Percentiles rank a stretch among this genome's conserved stretches.
Evolutionary conservation across 805 yeast species (phyloP).

Genomic region (Dipodascopsis tothii): DNA sequence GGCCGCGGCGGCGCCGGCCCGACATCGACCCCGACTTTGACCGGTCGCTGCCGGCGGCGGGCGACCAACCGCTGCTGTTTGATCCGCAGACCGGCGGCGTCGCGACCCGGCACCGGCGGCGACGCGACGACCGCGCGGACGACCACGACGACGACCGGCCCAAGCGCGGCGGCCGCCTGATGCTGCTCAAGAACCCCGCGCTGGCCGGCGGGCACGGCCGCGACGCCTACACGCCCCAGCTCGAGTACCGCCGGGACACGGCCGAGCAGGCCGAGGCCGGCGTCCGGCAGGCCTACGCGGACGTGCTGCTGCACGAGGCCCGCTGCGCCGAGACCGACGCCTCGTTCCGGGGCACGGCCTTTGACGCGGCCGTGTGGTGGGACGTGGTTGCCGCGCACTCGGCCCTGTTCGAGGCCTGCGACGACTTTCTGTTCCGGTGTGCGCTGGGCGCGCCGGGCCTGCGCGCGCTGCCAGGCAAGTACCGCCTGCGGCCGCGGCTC

Average conservation of each 20-base stretch:
- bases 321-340: constrained; percentile 4
- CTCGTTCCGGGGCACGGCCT: background rate
- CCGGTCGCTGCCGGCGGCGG: constrained; percentile 13
- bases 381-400: constrained; percentile 9
- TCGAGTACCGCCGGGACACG: constrained; percentile 6
- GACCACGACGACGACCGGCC: background rate
- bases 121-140: background rate
- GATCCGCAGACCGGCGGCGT: background rate
- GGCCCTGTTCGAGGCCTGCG: constrained; percentile 13
- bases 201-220: background rate
- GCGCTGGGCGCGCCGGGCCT: constrained; percentile 6
- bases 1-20: background rate
- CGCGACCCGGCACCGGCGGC: background rate
- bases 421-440: constrained; percentile 17
- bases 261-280: constrained; percentile 10
- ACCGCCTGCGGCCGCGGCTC: constrained; percentile 13
- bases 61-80: background rate
- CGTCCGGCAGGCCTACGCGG: constrained; percentile 4
- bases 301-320: constrained; percentile 9
- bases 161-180: constrained; percentile 4
- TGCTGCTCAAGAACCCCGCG: constrained; percentile 16
- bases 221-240: constrained; percentile 2
- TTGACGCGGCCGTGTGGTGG: constrained; percentile 8
- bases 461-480: constrained; percentile 11
- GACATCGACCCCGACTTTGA: constrained; percentile 18